Evolutionary conservation across 495 filamentous ascomycete species (phyloP).

Genomic region (Extremus antarcticus): DNA sequence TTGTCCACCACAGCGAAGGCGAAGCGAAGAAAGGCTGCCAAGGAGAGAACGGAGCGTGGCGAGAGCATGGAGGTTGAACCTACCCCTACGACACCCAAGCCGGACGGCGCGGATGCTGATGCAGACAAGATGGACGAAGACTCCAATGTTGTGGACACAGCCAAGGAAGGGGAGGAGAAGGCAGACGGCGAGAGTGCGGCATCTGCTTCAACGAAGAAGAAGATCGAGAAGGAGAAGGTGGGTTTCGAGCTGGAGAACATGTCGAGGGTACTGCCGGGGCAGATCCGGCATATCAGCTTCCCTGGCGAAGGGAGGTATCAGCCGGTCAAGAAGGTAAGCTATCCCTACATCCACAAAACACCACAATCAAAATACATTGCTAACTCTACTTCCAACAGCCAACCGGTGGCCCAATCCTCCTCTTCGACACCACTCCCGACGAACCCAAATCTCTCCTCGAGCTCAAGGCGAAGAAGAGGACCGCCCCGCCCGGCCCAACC

Average conservation of each 20-base stretch:
- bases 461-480: conserved; percentile 72
- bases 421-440: conserved; percentile 72
- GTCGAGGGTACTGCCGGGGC: conserved; percentile 83
- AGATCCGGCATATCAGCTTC: conserved; percentile 93
- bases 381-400: conserved; percentile 44
- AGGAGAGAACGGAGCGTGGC: conserved; percentile 31
- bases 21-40: conserved; percentile 71
- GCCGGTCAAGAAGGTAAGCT: conserved; percentile 85
- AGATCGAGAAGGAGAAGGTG: conserved; percentile 88
- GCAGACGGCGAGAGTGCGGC: conserved; percentile 50
- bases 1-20: conserved; percentile 95
- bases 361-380: not conserved
- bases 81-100: conserved; percentile 59
- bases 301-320: conserved; percentile 69
- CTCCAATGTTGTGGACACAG: conserved; percentile 38
- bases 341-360: not conserved
- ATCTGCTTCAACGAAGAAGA: conserved; percentile 55
- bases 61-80: conserved; percentile 51
- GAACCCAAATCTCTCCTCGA: conserved; percentile 72
- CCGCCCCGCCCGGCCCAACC: conserved; percentile 32
- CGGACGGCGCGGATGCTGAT: conserved; percentile 49
- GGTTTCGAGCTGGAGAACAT: conserved; percentile 96
- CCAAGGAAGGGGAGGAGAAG: conserved; percentile 41
- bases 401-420: conserved; percentile 83
- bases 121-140: conserved; percentile 88